Evolutionary conservation across 495 filamentous ascomycete species (phyloP), one percentile per base, ranked within the genome.

Genomic region (Extremus antarcticus): DNA sequence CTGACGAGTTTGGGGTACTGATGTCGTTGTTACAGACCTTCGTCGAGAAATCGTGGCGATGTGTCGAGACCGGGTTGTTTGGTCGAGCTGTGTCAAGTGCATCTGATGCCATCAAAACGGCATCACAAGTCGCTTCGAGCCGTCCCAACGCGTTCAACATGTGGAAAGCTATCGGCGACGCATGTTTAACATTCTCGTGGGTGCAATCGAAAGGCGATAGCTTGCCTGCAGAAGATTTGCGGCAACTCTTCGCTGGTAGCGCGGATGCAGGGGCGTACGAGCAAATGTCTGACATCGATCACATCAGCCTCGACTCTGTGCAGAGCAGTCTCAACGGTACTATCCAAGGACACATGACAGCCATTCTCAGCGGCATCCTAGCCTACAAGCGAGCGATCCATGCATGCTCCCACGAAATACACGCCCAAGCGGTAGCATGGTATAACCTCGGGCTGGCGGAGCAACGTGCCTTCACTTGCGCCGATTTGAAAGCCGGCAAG

Each of bases 401-500:
- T 53, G 76, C 80, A 41, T 85, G 85, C 29, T 70, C 80, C 1
- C 73, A 82, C 52, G 91, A 99, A 62, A 55, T 80, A 2, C 87
- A 97, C 66, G 89, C 90, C n/a, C 90, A 94, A 68, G 88, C 92
- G 8, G 87, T 97, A 25, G 87, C 90, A 0, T 94, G 91, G 78
- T 99, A 91, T 67, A 99, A 99, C 64, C 74, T 99, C 19, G 92
- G 94, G 22, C 95, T 89, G 84, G 85, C 87, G 3, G 92, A 99
- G 68, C 83, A 92, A 65, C 78, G 83, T 45, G 83, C 88, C 10
- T 87, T 91, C 63, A 73, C 74, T 24, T 85, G 78, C 64, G 73
- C 32, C 61, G 62, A 49, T 64, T 57, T n/a, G 60, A 71, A 65
- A 70, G 65, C 55, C 72, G 78, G 58, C 63, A 74, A 76, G 16